A percentile compares a stretch with the other conserved stretches of the same genome.
Conservation (phyloP, 176 grass and related monocot genomes). For the Chrysopogon serrulatus region DNA sequence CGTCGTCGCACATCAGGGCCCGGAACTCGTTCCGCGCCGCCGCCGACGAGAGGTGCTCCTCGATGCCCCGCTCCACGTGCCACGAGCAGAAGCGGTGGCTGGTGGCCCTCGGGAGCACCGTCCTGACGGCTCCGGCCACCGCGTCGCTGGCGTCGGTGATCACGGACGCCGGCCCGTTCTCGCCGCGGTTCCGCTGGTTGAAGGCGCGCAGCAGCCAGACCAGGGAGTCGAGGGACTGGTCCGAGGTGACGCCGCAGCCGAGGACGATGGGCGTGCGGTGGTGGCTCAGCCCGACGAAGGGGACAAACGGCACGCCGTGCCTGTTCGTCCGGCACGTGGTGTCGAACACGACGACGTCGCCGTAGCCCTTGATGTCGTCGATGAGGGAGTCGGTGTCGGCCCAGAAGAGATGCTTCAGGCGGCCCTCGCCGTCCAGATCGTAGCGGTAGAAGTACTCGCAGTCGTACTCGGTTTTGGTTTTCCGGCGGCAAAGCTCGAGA, state of each 20-base stretch:
- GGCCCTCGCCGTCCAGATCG: not conserved
- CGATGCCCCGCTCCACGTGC: constrained; percentile 9
- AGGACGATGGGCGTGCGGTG: constrained; percentile 5
- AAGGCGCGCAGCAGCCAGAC: not conserved
- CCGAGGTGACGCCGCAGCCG: not conserved
- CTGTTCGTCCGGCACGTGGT: constrained; percentile 19
- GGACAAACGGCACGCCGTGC: not conserved
- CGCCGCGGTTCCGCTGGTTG: fast-evolving
- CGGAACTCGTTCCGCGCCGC: not conserved
- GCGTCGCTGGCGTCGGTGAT: constrained; percentile 22
- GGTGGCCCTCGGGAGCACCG: not conserved
- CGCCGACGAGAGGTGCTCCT: not conserved
- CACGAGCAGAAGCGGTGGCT: constrained; percentile 25
- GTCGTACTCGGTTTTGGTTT: not conserved
- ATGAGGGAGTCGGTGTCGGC: not conserved
- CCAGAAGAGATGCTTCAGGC: constrained; percentile 19
- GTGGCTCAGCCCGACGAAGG: constrained; percentile 5
- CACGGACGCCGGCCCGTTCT: not conserved
- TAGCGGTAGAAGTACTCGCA: not conserved
- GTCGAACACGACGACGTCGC: constrained; percentile 13
- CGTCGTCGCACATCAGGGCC: not conserved
- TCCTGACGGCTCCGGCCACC: not conserved
- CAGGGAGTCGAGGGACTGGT: not conserved
- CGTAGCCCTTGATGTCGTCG: not conserved
- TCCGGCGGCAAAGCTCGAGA: not conserved